Conservation (phyloP, 805 yeast species). For the Kuraishia piskuri region DNA sequence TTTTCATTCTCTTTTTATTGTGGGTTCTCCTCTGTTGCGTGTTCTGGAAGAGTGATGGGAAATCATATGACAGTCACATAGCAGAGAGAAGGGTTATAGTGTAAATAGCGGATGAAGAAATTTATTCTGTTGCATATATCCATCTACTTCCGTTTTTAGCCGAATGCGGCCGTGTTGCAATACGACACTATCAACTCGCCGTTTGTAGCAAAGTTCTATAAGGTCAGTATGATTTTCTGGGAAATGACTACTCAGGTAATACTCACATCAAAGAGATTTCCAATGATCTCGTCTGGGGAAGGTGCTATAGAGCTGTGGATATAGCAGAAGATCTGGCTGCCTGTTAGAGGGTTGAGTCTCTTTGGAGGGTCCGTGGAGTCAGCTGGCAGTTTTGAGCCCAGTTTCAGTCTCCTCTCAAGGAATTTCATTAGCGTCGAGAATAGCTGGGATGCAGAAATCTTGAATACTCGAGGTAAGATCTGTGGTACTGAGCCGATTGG, state of each 20-base stretch:
- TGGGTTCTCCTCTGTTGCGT: background rate
- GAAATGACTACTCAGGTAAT: background rate
- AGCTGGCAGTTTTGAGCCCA: conserved; percentile 6
- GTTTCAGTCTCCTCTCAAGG: conserved; percentile 29
- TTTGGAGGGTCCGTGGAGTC: background rate
- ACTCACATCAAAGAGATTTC: conserved; percentile 22
- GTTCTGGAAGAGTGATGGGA: background rate
- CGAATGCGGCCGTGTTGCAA: conserved; percentile 31
- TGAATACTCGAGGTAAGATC: conserved; percentile 40
- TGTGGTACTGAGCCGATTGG: conserved; percentile 52
- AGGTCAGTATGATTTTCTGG: background rate
- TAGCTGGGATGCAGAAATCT: conserved; percentile 36
- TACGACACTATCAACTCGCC: conserved; percentile 35
- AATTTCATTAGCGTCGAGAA: conserved; percentile 38
- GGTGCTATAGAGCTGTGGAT: conserved; percentile 38
- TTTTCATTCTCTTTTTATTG: background rate
- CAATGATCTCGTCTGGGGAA: conserved; percentile 32
- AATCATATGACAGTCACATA: too few species aligned
- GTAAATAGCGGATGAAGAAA: background rate
- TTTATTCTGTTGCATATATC: conserved; percentile 1
- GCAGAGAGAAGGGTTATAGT: background rate
- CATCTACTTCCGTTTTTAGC: background rate
- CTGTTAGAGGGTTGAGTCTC: conserved; percentile 7
- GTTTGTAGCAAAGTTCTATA: conserved; percentile 23
- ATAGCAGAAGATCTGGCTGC: conserved; percentile 27